These are phyloP conservation scores for Mycena albidolilacea DNA, from an alignment of 768 basidiomycete genomes.

Conservation along the genomic window DNA sequence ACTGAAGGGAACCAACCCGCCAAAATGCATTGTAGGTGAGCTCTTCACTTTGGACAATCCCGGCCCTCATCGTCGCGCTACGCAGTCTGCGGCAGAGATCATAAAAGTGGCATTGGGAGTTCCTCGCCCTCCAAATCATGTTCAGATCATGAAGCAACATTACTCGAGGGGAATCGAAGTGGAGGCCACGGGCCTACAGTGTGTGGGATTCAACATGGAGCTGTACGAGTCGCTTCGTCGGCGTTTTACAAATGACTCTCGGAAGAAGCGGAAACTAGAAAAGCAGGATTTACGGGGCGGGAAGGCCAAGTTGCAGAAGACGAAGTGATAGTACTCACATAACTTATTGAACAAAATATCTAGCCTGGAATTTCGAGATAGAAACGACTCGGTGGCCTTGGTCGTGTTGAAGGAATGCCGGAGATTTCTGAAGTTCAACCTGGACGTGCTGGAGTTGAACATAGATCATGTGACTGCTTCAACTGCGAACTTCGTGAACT, in stretches of 20 bases:
- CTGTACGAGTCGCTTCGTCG: conserved; percentile 10
- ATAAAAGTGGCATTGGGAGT: background rate
- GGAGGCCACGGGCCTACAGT: conserved; percentile 17
- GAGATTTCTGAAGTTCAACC: too few species aligned
- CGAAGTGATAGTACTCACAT: too few species aligned
- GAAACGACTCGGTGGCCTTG: too few species aligned
- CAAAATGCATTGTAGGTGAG: background rate
- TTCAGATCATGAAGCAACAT: background rate
- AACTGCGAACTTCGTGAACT: too few species aligned
- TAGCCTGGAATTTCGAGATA: too few species aligned
- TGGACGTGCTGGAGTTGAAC: too few species aligned
- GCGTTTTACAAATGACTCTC: background rate
- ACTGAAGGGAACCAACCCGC: background rate
- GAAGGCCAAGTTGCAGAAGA: background rate
- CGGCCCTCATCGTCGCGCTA: too few species aligned
- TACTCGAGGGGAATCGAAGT: conserved; percentile 15
- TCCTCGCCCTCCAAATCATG: background rate
- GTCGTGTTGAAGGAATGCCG: too few species aligned
- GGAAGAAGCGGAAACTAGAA: conserved; percentile 4
- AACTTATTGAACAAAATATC: too few species aligned
- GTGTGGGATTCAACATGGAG: conserved; percentile 2
- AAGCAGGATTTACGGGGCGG: background rate
- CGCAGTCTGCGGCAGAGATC: conserved; percentile 1
- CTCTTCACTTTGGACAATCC: background rate
- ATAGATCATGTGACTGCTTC: too few species aligned